Evolutionary conservation across 2,329 filamentous ascomycete species (phyloP), one percentile per base, ranked within the genome.

Genomic region (Pseudogymnoascus sp.): DNA sequence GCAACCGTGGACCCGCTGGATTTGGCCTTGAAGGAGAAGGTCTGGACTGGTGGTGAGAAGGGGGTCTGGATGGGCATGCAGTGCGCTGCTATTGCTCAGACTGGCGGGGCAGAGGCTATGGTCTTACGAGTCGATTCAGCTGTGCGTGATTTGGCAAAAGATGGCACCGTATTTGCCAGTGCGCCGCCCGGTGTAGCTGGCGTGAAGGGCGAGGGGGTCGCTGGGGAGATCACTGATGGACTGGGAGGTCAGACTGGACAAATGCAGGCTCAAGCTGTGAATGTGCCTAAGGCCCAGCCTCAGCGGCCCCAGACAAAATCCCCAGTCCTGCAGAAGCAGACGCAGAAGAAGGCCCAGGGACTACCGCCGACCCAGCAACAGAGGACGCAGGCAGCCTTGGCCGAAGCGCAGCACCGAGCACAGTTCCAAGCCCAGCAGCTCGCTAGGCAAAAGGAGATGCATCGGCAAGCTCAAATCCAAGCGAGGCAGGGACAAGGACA

Each of bases 71-170:
- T 74, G 40, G 81, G 82, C 1, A 77, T 85, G 57, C 70, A 72
- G 36, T 76, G 74, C 3, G 76, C 81, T 62, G 82, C 79, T 1
- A 81, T 80, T 6, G 79, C 76, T 5, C 73, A 71, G 66, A 72
- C 74, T 31, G 71, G 74, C 33, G 73, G 73, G 23, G 74, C 80
- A 31, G 78, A 79, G 63, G 73, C 68, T 5, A 68, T 85, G 67
- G 73, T 86, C 26, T 72, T 72, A 53, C 76, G 77, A 17, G 74
- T 82, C 8, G 80, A 84, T 69, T 78, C 79, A 17, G 76, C 76
- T 13, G 68, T 85, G 59, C 59, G 38, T 26, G 33, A 61, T 57
- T 8, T 57, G 28, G 17, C 17, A 9, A 35, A 15, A 35, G 50
- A 57, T 10, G 28, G 50, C 26, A 57, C 50, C 21, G 28, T 57